Evolutionary conservation across 208 protist species (phyloP).

Genomic region (Leishmania arabica): DNA sequence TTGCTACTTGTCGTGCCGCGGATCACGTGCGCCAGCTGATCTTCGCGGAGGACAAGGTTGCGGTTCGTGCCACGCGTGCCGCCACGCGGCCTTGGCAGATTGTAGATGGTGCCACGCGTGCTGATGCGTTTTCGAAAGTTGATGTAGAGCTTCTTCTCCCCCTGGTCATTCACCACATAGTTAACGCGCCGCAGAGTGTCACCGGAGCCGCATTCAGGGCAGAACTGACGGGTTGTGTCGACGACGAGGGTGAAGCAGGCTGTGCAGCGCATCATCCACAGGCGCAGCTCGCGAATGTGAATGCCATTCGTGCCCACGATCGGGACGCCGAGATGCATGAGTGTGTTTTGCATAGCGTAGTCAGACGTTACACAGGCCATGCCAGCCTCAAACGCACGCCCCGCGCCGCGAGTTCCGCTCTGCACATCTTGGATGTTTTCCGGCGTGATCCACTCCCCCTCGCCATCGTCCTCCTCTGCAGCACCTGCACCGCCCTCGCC

Average conservation of each 20-base stretch:
- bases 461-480: conserved; percentile 52
- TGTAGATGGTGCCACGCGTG: conserved; percentile 89
- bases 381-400: conserved; percentile 61
- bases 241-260: conserved; percentile 85
- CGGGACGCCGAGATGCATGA: conserved; percentile 91
- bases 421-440: conserved; percentile 80
- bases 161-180: conserved; percentile 85
- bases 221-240: conserved; percentile 94
- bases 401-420: conserved; percentile 17
- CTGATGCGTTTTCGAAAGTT: conserved; percentile 86
- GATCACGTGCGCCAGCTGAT: conserved; percentile 89
- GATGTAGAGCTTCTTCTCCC: conserved; percentile 89
- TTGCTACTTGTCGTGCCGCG: conserved; percentile 60
- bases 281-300: conserved; percentile 85
- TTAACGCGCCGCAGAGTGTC: conserved; percentile 92
- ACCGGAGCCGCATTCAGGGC: conserved; percentile 83
- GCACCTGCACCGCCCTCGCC: conserved; percentile 31
- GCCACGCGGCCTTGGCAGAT: conserved; percentile 85
- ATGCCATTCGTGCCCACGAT: conserved; percentile 88
- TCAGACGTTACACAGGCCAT: conserved; percentile 95
- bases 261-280: conserved; percentile 92
- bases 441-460: conserved; percentile 93
- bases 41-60: conserved; percentile 87
- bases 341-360: conserved; percentile 95
- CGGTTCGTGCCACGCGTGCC: conserved; percentile 87